A percentile compares a stretch with the other conserved stretches of the same genome.
Evolutionary conservation across 495 filamentous ascomycete genomes (phyloP).

Genomic region (Aspergillus diversus): DNA sequence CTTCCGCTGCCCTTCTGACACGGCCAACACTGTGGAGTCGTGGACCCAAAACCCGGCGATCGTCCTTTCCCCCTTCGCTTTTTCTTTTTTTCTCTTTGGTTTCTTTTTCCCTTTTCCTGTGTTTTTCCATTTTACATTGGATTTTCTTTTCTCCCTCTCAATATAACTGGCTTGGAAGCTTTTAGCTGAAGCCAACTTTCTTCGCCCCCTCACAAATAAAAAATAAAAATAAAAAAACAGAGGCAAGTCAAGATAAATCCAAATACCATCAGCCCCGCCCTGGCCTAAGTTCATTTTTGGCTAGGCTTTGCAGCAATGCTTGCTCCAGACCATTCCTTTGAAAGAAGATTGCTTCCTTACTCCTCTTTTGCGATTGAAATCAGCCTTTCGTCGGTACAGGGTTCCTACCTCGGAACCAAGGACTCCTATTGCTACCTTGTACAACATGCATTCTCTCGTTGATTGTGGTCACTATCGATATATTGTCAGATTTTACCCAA

Average conservation of each 20-base stretch:
- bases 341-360: slow-evolving; percentile 37
- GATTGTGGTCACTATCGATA: background rate
- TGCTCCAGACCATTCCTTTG: slow-evolving; percentile 17
- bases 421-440: slow-evolving; percentile 8
- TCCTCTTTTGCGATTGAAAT: slow-evolving; percentile 14
- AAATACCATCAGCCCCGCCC: slow-evolving; percentile 7
- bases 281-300: slow-evolving; percentile 11
- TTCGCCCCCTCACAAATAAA: background rate
- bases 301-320: slow-evolving; percentile 14
- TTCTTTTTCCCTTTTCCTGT: slow-evolving; percentile 9
- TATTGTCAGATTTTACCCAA: background rate
- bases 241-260: background rate
- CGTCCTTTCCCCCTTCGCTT: slow-evolving; percentile 4
- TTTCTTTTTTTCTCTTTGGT: slow-evolving; percentile 11
- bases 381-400: background rate
- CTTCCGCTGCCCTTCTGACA: slow-evolving; percentile 14
- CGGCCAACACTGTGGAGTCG: slow-evolving; percentile 16
- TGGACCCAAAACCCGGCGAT: slow-evolving; percentile 20
- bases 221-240: slow-evolving; percentile 5
- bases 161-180: slow-evolving; percentile 17
- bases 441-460: background rate
- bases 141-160: background rate
- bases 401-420: background rate
- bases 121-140: slow-evolving; percentile 6
- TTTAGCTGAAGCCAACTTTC: slow-evolving; percentile 5